These are phyloP conservation scores for Silene noctiflora DNA, from an alignment of 179 eudicot species.

Conservation along the genomic window DNA sequence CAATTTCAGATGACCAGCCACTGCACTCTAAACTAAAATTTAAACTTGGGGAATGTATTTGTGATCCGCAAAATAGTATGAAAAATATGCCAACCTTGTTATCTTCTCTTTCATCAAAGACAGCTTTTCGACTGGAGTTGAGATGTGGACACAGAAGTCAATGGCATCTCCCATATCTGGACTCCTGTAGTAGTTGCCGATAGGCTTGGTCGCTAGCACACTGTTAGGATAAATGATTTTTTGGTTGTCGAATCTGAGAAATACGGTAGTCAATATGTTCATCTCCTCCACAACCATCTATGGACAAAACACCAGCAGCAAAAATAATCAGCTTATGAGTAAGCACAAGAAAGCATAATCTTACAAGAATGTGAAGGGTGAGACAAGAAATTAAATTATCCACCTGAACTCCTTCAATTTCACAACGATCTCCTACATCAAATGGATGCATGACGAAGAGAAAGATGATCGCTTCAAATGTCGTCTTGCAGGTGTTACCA, in stretches of 20 bases:
- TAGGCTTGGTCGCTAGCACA: constrained; percentile 41
- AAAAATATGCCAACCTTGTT: constrained; percentile 22
- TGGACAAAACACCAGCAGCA: background rate
- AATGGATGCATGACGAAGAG: constrained; percentile 50
- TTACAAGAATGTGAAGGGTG: background rate
- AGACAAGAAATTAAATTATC: background rate
- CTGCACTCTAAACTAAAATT: background rate
- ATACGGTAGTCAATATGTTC: constrained; percentile 47
- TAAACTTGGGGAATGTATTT: background rate
- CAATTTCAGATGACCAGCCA: too few species aligned
- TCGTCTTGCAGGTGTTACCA: constrained; percentile 43
- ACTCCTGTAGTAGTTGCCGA: constrained; percentile 43
- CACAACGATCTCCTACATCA: constrained; percentile 47
- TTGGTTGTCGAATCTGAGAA: constrained; percentile 41
- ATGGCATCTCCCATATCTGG: constrained; percentile 45
- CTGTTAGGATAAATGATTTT: constrained; percentile 41
- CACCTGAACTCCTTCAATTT: constrained; percentile 41
- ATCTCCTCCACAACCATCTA: constrained; percentile 56
- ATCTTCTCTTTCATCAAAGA: constrained; percentile 35
- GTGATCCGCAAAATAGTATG: background rate
- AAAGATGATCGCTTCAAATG: constrained; percentile 45
- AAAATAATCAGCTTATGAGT: constrained; percentile 2
- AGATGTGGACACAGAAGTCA: constrained; percentile 38
- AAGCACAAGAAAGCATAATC: background rate
- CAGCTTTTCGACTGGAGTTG: constrained; percentile 37